These are phyloP conservation scores for Wickerhamomyces chambardii DNA, from an alignment of 805 yeast species.

Conservation along the genomic window DNA sequence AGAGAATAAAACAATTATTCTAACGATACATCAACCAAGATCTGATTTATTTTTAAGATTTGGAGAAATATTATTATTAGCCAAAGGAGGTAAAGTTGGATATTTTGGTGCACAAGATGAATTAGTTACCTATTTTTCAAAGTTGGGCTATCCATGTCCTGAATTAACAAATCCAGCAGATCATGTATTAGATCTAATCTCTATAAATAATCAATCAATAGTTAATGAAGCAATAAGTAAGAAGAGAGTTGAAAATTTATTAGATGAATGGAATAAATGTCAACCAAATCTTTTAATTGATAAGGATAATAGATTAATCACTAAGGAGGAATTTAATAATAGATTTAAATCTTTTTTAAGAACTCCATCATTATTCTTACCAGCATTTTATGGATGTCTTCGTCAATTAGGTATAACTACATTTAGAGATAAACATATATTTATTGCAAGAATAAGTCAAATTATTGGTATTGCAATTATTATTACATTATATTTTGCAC, in stretches of 20 bases:
- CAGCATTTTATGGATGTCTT: slow-evolving; percentile 12
- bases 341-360: slow-evolving; percentile 9
- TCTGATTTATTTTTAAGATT: slow-evolving; percentile 57
- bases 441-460: slow-evolving; percentile 59
- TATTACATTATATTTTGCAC: slow-evolving; percentile 62
- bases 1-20: slow-evolving; percentile 61
- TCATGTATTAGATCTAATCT: slow-evolving; percentile 61
- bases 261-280: slow-evolving; percentile 7
- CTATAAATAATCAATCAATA: slow-evolving; percentile 22
- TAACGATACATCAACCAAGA: slow-evolving; percentile 84
- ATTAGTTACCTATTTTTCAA: slow-evolving; percentile 39
- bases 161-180: slow-evolving; percentile 65
- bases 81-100: slow-evolving; percentile 70
- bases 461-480: slow-evolving; percentile 59
- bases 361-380: slow-evolving; percentile 7
- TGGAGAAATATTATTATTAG: slow-evolving; percentile 65
- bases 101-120: slow-evolving; percentile 52
- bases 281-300: background rate
- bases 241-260: slow-evolving; percentile 7
- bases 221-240: slow-evolving; percentile 9
- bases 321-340: slow-evolving; percentile 4
- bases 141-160: slow-evolving; percentile 50
- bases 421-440: slow-evolving; percentile 40
- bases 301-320: background rate
- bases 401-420: slow-evolving; percentile 19